Conservation (phyloP, 805 yeast genomes). For the Saccharomycopsis selenospora region DNA sequence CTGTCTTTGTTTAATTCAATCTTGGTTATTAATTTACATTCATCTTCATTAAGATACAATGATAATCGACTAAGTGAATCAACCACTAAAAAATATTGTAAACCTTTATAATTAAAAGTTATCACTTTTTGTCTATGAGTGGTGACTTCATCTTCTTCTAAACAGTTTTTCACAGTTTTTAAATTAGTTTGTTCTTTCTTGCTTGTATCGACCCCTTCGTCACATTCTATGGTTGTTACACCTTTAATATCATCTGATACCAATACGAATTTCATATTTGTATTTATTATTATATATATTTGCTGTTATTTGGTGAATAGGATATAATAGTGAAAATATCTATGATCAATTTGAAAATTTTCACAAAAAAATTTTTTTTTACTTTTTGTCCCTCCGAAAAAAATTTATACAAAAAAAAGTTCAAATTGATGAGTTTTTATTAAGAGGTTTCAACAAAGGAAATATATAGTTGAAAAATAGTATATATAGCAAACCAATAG, state of each 20-base stretch:
- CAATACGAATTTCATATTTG: background rate
- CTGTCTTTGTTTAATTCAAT: background rate
- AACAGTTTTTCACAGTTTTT: background rate
- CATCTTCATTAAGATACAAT: background rate
- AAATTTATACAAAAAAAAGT: no score
- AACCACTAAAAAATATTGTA: background rate
- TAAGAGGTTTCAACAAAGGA: no score
- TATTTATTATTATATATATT: no score
- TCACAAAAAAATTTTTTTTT: no score
- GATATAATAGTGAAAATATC: no score
- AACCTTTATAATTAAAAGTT: background rate
- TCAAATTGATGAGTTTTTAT: no score
- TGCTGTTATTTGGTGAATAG: no score
- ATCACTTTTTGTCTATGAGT: background rate
- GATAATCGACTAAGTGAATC: background rate
- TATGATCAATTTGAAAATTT: no score
- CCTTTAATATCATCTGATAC: background rate
- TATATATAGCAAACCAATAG: no score
- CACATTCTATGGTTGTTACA: background rate
- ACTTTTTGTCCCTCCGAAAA: no score
- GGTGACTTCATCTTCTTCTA: background rate
- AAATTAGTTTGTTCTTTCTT: slow-evolving; percentile 1
- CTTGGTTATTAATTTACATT: background rate
- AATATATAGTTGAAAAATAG: no score
- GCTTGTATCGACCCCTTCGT: background rate